Evolutionary conservation across 345 rosid species (phyloP), one percentile per base, ranked within the genome.

Genomic region (Ceriops decandra): DNA sequence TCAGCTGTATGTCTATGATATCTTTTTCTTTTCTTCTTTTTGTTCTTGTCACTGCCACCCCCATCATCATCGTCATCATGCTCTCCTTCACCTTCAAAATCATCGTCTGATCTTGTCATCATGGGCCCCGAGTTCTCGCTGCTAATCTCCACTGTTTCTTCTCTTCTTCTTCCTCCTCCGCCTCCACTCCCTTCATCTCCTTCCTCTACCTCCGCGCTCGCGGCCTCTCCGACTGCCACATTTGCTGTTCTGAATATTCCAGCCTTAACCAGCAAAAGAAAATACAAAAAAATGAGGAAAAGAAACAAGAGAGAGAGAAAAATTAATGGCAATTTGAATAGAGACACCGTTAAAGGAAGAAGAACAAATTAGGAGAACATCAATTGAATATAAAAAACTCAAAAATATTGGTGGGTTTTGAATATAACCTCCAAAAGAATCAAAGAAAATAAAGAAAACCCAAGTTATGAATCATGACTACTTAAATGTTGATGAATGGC

Each of bases 21-120:
- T 83, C 87, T 95, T 85, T 95, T 95, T 71, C 97, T 82, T 85
- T 88, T 95, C 83, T 86, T 95, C 87, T 90, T 95, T 74, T 87
- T 88, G 53, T 68, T 77, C 66, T 87, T 84, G 68, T 74, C 81
- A 28, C 72, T 77, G 1, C 70, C 86, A 8, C 64, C 82, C 0
- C 77, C 49, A 13, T 13, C 92, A 3, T 81, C 86, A 5, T 83
- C 85, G 0, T 88, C 85, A 4, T 86, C 90, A 11, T 74, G 79
- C 26, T 83, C 85, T 3, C 78, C 96, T 13, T 80, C 86, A 0
- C 82, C 90, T 59, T 88, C 90, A 61, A 85, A 73, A 5, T 88
- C 91, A 60, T 88, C 95, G 16, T 91, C 97, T 21, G 98, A 87
- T 78, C 92, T 83, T 58, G 97, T 88, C 81, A 98, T 87, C 63